Percentiles rank a stretch among this genome's conserved stretches.
These are phyloP conservation scores for Pichia paraexigua DNA, from an alignment of 805 yeast genomes.

Conservation along the genomic window DNA sequence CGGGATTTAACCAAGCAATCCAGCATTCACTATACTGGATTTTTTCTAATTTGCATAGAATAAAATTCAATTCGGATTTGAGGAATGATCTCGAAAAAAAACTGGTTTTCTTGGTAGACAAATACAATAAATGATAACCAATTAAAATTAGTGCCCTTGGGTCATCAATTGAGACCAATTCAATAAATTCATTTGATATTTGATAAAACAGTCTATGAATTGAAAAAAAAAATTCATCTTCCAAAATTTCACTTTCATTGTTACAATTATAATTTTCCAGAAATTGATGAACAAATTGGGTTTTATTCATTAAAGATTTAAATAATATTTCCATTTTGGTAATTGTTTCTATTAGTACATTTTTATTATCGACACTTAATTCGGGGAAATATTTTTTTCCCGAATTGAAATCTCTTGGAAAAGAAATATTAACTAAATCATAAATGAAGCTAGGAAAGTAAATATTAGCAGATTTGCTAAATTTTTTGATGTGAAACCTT, in stretches of 20 bases:
- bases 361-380: background rate
- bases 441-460: constrained; percentile 14
- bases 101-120: constrained; percentile 8
- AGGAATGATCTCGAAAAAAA: constrained; percentile 2
- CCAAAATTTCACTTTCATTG: background rate
- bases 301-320: constrained; percentile 2
- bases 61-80: constrained; percentile 8
- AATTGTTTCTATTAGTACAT: background rate
- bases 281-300: constrained; percentile 1
- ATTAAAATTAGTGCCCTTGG: constrained; percentile 16
- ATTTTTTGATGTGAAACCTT: background rate
- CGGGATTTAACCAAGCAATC: constrained; percentile 13
- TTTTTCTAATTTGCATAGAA: constrained; percentile 2
- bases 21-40: constrained; percentile 4
- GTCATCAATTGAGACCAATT: constrained; percentile 13
- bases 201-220: constrained; percentile 13
- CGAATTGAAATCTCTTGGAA: background rate
- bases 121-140: constrained; percentile 15
- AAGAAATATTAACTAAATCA: constrained; percentile 6
- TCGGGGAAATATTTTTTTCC: background rate
- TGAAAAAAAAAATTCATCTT: constrained; percentile 12
- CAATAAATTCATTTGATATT: constrained; percentile 3
- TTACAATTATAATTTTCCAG: background rate
- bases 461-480: constrained; percentile 1
- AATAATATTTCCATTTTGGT: constrained; percentile 1